Conservation (phyloP, 208 protist genomes). For the Trypanosoma theileri region DNA sequence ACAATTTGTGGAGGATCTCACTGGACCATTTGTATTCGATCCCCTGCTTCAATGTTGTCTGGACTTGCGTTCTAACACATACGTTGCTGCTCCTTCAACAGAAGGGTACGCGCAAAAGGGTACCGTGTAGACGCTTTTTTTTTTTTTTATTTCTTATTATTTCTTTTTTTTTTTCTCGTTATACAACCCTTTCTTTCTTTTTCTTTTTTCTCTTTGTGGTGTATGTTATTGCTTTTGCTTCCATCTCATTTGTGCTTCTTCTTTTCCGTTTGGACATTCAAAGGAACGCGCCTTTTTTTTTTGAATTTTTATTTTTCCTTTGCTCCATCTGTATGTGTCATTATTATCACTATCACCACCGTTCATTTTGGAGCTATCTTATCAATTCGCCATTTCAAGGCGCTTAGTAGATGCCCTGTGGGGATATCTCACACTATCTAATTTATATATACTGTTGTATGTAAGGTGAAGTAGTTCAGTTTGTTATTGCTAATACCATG, state of each 20-base stretch:
- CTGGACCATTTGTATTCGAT: conserved; percentile 64
- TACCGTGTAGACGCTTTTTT: not conserved
- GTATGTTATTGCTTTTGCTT: not conserved
- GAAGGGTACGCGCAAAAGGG: not conserved
- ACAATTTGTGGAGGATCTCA: not conserved
- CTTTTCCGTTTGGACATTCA: not conserved
- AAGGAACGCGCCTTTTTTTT: not conserved
- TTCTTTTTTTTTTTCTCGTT: not conserved
- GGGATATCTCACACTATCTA: too few relatives aligned
- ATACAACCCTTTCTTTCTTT: not conserved
- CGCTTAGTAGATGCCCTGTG: too few relatives aligned
- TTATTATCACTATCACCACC: not conserved
- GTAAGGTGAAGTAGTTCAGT: too few relatives aligned
- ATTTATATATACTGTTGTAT: too few relatives aligned
- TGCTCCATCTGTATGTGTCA: not conserved
- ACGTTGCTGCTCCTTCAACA: conserved; percentile 8
- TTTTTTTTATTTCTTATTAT: too few relatives aligned
- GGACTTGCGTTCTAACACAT: conserved; percentile 55
- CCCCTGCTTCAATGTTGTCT: conserved; percentile 70
- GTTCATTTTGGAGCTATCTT: too few relatives aligned
- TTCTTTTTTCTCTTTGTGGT: not conserved
- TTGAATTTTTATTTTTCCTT: not conserved
- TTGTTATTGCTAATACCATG: not conserved
- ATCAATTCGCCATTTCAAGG: too few relatives aligned
- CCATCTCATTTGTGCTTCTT: not conserved